Base-by-base conservation (phyloP, 2,329 filamentous ascomycete genomes). In the Bipolaris cookei region DNA sequence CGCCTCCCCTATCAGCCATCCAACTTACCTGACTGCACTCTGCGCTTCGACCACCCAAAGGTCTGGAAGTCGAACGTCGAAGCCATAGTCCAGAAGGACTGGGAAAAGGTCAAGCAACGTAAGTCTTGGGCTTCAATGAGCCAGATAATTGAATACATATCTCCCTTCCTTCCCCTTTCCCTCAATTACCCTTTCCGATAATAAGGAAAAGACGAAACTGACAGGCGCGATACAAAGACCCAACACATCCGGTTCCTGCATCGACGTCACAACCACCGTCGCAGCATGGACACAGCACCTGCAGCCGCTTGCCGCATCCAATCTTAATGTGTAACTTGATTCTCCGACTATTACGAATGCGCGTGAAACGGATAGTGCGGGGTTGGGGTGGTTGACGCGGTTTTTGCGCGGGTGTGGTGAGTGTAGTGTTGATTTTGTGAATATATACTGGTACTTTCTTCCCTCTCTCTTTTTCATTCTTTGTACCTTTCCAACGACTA, bases 401-500 rank as follows among this genome's bases (percentile, higher is more conserved):
- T 77, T 77, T 61, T 28, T 76, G 21, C 28, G 41, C 1, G 56
- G 56, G 2, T 77, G 74, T 44, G 51, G 46, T 0, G 69, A 54
- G 2, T 77, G 74, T 59, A 59, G 51, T n/a, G 64, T 76, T 13
- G 75, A 77, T 58, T 76, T 73, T 47, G 60, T 75, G 34, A 63
- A 56, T 13, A 66, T 76, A 20, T 74, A 77, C 46, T 76, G 72
- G 72, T 71, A 53, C 28, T 23, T 13, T 20, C 25, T 34, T 13
- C 20, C 16, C 32, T 18, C 11, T 5, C n/a, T 20, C 39, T 6
- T 25, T 11, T 16, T 6, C 3, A 20, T 2, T 4, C 4, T 30
- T 5, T 6, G n/a, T n/a, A n/a, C n/a, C n/a, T n/a, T n/a, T n/a
- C n/a, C 1, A 41, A 3, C 3, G 3, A 2, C 21, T 43, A 7